Conservation (phyloP, 2,329 filamentous ascomycete genomes). For the Mariannaea sp. region DNA sequence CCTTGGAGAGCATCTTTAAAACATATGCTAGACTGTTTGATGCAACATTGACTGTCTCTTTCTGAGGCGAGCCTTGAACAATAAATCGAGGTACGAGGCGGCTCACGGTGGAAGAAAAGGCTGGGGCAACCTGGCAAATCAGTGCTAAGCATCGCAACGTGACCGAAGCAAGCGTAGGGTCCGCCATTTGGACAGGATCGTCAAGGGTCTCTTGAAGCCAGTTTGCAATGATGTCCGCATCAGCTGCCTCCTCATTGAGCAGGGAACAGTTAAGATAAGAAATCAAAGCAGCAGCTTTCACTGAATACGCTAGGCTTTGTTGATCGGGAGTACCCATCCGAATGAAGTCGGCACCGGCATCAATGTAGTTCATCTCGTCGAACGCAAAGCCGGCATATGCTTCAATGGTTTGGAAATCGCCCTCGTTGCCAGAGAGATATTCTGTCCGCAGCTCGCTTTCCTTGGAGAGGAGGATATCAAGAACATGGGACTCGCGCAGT, state of each 20-base stretch:
- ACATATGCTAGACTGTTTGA: constrained; percentile 85
- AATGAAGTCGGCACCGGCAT: constrained; percentile 88
- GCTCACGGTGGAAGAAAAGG: constrained; percentile 75
- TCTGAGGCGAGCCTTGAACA: constrained; percentile 77
- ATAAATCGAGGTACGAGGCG: constrained; percentile 84
- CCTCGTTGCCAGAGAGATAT: constrained; percentile 48
- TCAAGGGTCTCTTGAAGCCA: constrained; percentile 86
- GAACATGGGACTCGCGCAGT: constrained; percentile 65
- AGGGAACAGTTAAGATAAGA: constrained; percentile 86
- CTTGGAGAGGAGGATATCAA: constrained; percentile 73
- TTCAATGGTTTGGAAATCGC: constrained; percentile 62
- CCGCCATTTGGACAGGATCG: constrained; percentile 81
- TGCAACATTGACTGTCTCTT: constrained; percentile 73
- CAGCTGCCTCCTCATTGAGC: constrained; percentile 79
- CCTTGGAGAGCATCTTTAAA: constrained; percentile 81
- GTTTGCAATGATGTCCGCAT: constrained; percentile 75
- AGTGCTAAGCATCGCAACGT: constrained; percentile 83
- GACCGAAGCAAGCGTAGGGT: constrained; percentile 74
- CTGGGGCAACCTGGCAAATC: constrained; percentile 74
- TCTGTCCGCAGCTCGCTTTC: constrained; percentile 50
- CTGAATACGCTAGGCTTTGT: constrained; percentile 81
- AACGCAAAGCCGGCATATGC: constrained; percentile 72
- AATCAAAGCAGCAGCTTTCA: constrained; percentile 81
- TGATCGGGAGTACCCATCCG: constrained; percentile 80
- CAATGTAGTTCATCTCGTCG: constrained; percentile 84